Conservation (phyloP, 768 basidiomycete genomes). For the Pseudohyphozyma bogoriensis region DNA sequence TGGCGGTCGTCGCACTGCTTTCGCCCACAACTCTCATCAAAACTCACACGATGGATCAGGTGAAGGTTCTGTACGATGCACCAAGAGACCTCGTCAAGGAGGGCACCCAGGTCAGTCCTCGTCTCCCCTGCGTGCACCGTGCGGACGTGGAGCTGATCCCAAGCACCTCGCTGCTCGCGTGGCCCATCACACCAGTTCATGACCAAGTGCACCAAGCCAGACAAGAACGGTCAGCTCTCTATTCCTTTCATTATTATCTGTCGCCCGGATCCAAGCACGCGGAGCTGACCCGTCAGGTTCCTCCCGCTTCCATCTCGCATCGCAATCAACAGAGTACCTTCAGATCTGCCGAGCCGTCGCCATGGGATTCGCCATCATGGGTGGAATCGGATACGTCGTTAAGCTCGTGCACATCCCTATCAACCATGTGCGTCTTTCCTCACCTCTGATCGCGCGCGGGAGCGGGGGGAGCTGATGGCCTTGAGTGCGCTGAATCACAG, state of each 20-base stretch:
- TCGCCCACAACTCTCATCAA: too few relatives aligned
- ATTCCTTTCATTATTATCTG: neutral
- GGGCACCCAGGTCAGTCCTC: conserved; percentile 66
- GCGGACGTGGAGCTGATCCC: conserved; percentile 1
- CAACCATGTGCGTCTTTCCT: too few relatives aligned
- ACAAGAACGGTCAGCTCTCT: conserved; percentile 63
- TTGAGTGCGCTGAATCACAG: too few relatives aligned
- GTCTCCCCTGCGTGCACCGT: neutral
- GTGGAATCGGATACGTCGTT: conserved; percentile 83
- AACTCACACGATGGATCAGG: neutral
- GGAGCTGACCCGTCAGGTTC: conserved; percentile 2
- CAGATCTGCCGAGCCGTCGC: conserved; percentile 95
- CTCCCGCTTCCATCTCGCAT: neutral
- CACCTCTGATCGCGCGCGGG: too few relatives aligned
- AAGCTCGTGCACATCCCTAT: conserved; percentile 34
- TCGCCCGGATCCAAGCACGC: neutral
- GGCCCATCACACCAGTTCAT: conserved; percentile 58
- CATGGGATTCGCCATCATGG: conserved; percentile 96
- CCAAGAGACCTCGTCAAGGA: conserved; percentile 82
- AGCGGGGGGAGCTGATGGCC: too few relatives aligned
- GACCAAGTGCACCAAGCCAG: conserved; percentile 94
- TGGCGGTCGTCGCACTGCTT: too few relatives aligned
- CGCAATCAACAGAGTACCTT: conserved; percentile 57
- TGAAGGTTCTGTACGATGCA: neutral
- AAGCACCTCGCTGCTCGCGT: neutral